Percentiles rank a stretch among this genome's conserved stretches.
phyloP scores from a whole-genome alignment of 257 asterid genomes.

The Fraxinus quadrangulata region DNA sequence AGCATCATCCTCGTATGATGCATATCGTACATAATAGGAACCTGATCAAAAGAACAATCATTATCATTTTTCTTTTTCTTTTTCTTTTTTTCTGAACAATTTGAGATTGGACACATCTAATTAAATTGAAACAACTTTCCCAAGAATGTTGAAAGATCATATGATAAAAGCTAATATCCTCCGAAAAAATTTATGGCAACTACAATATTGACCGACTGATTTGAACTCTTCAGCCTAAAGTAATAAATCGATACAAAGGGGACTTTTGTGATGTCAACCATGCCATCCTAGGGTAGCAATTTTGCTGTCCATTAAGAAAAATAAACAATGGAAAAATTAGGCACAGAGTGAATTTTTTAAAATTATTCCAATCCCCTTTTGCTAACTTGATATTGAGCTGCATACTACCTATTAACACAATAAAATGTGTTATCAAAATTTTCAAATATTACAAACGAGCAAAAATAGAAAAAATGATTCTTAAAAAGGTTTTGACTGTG shows the following conservation, averaged over 20 bases:
- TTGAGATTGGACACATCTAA: neutral
- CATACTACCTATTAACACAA: too few relatives aligned
- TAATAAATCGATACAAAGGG: too few relatives aligned
- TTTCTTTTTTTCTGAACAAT: neutral
- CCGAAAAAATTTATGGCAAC: neutral
- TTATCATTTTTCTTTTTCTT: too few relatives aligned
- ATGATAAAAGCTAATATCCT: too few relatives aligned
- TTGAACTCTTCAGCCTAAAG: neutral
- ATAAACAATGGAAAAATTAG: too few relatives aligned
- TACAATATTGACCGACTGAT: neutral
- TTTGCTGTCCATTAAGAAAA: neutral
- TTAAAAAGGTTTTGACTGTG: neutral
- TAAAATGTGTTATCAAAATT: too few relatives aligned
- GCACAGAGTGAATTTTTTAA: too few relatives aligned
- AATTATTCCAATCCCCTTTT: too few relatives aligned
- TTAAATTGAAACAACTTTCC: conserved; percentile 40
- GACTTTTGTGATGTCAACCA: too few relatives aligned
- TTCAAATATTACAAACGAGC: too few relatives aligned
- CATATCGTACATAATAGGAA: conserved; percentile 65
- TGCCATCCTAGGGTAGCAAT: neutral
- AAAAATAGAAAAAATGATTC: neutral
- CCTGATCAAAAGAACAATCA: conserved; percentile 34
- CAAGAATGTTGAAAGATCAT: conserved; percentile 54
- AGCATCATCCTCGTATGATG: conserved; percentile 81
- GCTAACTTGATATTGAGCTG: too few relatives aligned